phyloP scores from a whole-genome alignment of 2,329 filamentous ascomycete species.

The Aspergillaceae sp. region DNA sequence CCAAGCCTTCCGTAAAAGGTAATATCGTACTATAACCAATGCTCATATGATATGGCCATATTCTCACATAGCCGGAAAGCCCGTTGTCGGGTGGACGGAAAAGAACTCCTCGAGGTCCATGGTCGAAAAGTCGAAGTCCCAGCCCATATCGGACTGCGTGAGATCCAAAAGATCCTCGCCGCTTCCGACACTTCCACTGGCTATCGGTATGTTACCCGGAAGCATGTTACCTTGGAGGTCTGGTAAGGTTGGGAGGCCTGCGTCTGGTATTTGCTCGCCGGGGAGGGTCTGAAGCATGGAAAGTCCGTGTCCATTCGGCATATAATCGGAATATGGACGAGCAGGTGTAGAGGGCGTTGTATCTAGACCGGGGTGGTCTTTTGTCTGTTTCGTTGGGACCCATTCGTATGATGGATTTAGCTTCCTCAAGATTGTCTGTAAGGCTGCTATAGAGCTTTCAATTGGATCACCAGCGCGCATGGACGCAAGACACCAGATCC shows the following conservation, averaged over 20 bases:
- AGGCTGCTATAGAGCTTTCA: constrained; percentile 19
- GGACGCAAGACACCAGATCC: constrained; percentile 27
- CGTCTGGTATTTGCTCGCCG: background rate
- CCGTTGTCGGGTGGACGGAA: constrained; percentile 23
- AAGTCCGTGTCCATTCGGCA: background rate
- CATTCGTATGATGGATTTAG: constrained; percentile 24
- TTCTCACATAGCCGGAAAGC: background rate
- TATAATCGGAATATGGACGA: background rate
- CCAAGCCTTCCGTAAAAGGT: too few relatives aligned
- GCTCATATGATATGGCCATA: background rate
- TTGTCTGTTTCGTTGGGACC: constrained; percentile 4
- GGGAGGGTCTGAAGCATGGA: background rate
- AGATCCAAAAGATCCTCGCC: constrained; percentile 28
- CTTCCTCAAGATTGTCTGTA: constrained; percentile 26
- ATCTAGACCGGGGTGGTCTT: background rate
- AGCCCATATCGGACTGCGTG: constrained; percentile 30
- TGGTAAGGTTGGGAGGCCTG: constrained; percentile 7
- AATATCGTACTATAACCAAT: too few relatives aligned
- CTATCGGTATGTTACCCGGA: constrained; percentile 13
- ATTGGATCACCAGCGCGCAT: constrained; percentile 27
- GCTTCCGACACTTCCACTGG: constrained; percentile 16
- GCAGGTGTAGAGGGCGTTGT: background rate
- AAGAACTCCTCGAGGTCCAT: constrained; percentile 34
- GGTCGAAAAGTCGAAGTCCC: constrained; percentile 33
- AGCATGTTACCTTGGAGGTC: constrained; percentile 17